These are phyloP conservation scores for Candida tetrigidarum DNA, from an alignment of 1,139 yeast genomes.

Conservation along the genomic window DNA sequence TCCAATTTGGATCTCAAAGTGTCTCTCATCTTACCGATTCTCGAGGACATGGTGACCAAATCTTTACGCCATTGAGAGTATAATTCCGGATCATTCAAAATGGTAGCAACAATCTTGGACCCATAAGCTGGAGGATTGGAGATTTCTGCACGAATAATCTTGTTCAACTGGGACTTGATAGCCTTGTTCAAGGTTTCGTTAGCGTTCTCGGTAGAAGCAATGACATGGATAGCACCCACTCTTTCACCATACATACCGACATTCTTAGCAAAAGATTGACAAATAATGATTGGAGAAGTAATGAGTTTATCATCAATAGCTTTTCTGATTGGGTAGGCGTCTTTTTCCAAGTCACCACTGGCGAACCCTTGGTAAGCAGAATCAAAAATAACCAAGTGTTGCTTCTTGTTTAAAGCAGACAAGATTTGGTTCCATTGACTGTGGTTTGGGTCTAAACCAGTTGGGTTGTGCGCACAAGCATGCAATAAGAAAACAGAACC, in stretches of 20 bases:
- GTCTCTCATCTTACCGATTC: slow-evolving; percentile 80
- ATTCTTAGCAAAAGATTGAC: slow-evolving; percentile 98
- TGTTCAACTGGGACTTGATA: slow-evolving; percentile 74
- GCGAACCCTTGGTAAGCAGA: slow-evolving; percentile 54
- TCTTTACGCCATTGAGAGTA: slow-evolving; percentile 84
- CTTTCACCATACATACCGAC: slow-evolving; percentile 99
- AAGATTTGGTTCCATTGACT: slow-evolving; percentile 46
- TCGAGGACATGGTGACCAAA: slow-evolving; percentile 83
- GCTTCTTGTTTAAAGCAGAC: slow-evolving; percentile 40
- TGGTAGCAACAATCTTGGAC: slow-evolving; percentile 85
- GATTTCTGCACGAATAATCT: slow-evolving; percentile 79
- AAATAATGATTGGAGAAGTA: slow-evolving; percentile 61
- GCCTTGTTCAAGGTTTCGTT: slow-evolving; percentile 44
- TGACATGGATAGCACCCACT: slow-evolving; percentile 87
- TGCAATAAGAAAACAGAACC: slow-evolving; percentile 72
- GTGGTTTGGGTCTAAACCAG: slow-evolving; percentile 53
- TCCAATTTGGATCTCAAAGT: slow-evolving; percentile 63
- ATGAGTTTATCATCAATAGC: slow-evolving; percentile 60
- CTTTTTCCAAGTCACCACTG: slow-evolving; percentile 77
- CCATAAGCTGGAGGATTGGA: slow-evolving; percentile 98
- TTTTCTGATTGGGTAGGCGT: slow-evolving; percentile 85
- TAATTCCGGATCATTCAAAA: slow-evolving; percentile 67
- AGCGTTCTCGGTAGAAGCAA: slow-evolving; percentile 45
- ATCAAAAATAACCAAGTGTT: slow-evolving; percentile 49
- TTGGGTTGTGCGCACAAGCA: slow-evolving; percentile 57